A percentile compares a stretch with the other conserved stretches of the same genome.
phyloP scores from a whole-genome alignment of 345 rosid species.

The Ailanthus altissimus region DNA sequence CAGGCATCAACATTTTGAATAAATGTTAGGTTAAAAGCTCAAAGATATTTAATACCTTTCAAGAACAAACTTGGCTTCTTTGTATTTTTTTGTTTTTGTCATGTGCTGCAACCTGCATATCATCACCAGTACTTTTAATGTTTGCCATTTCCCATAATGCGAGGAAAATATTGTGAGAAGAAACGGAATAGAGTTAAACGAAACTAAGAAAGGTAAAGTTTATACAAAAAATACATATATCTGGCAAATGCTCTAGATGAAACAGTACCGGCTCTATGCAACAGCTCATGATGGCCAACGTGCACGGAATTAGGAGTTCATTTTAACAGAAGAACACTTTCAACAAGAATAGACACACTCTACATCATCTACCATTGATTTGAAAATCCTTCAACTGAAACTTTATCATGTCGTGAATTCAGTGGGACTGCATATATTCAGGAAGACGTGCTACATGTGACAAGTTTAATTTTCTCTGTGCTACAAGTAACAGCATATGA shows the following conservation, averaged over 20 bases:
- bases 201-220: not conserved
- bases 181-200: not conserved
- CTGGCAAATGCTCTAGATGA: not conserved
- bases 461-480: too few relatives aligned
- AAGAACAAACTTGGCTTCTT: slow-evolving; percentile 52
- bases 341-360: not conserved
- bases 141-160: not conserved
- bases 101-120: slow-evolving; percentile 38
- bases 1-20: not conserved
- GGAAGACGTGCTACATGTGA: too few relatives aligned
- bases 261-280: not conserved
- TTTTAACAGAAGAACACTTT: not conserved
- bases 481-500: too few relatives aligned
- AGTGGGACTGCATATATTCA: too few relatives aligned
- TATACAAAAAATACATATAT: not conserved
- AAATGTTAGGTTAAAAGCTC: not conserved
- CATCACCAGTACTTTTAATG: not conserved
- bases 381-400: too few relatives aligned
- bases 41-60: slow-evolving; percentile 35
- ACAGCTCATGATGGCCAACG: not conserved
- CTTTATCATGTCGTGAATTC: too few relatives aligned
- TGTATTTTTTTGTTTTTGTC: slow-evolving; percentile 44
- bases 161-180: not conserved
- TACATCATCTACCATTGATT: too few relatives aligned
- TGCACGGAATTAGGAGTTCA: not conserved